Conservation (phyloP, 2,329 filamentous ascomycete species). For the Penicillium sp. region DNA sequence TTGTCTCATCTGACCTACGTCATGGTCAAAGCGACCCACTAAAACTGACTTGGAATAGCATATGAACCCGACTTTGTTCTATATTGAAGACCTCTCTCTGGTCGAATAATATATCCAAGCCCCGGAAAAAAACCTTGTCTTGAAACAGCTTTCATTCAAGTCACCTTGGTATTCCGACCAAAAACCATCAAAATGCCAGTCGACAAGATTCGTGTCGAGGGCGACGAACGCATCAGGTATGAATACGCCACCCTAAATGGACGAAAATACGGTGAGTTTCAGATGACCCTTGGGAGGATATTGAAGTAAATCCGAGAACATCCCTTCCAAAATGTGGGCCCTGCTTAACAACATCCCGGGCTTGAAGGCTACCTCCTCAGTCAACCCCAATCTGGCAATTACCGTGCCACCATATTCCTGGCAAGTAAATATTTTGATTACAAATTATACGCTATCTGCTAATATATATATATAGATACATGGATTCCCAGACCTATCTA, state of each 20-base stretch:
- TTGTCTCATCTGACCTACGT: too few species aligned
- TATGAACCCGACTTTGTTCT: too few species aligned
- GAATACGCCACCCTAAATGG: constrained; percentile 65
- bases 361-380: constrained; percentile 54
- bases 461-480: constrained; percentile 53
- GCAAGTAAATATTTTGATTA: constrained; percentile 31
- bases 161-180: neutral
- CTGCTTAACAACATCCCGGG: neutral
- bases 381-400: constrained; percentile 44
- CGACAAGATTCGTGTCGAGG: constrained; percentile 62
- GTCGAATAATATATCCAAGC: too few species aligned
- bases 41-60: too few species aligned
- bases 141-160: neutral
- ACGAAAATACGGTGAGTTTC: constrained; percentile 62
- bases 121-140: neutral
- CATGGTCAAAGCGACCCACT: too few species aligned
- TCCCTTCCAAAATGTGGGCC: neutral
- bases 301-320: neutral
- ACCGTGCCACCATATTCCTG: constrained; percentile 56
- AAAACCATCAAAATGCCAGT: constrained; percentile 45
- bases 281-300: neutral
- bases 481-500: constrained; percentile 79
- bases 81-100: too few species aligned
- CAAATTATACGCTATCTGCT: neutral
- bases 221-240: constrained; percentile 67